Base-by-base conservation (phyloP, 2,329 filamentous ascomycete species). In the Cladophialophora yegresii region DNA sequence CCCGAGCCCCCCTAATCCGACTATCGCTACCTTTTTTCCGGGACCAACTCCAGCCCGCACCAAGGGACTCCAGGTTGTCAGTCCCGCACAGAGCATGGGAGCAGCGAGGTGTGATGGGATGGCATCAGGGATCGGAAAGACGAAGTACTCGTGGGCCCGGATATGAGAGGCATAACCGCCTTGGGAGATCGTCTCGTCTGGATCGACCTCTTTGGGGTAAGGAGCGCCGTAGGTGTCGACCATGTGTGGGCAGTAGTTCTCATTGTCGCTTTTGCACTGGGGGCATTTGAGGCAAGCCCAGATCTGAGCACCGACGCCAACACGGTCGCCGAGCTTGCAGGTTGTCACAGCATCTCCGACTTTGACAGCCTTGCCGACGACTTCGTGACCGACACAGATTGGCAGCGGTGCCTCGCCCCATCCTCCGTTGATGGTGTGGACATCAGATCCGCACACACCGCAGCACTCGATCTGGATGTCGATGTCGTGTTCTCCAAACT, bases 391-490 rank as follows among this genome's bases (percentile, higher is more conserved):
- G 49, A 83, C 80, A 68, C 80, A 82, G 58, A 83, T 76, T 22
- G 82, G 82, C 70, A 83, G 81, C 59, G 80, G 78, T 64, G 81
- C 77, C 13, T 78, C 76, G 51, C 82, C 81, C 81, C 81, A 83
- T 54, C 81, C 81, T 67, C 87, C 87, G 72, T 77, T 86, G 74
- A 91, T 83, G 65, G 86, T 90, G 78, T 90, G 89, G 54, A 89
- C 80, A 73, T 92, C 89, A 70, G 85, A 89, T 70, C 88, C 86
- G 75, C 89, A 92, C 59, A 92, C 83, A 73, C 91, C 90, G 73
- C 90, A 93, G 74, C 85, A 88, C 70, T 92, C 87, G 72, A 96
- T 89, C 81, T 93, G 89, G 78, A 96, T 86, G 75, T 96, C 92
- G 72, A 96, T 86, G 75, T 96, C 92, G 77, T 91, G 85, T 75